phyloP scores from a whole-genome alignment of 148 eudicot species.

The Suaeda aralocaspica region DNA sequence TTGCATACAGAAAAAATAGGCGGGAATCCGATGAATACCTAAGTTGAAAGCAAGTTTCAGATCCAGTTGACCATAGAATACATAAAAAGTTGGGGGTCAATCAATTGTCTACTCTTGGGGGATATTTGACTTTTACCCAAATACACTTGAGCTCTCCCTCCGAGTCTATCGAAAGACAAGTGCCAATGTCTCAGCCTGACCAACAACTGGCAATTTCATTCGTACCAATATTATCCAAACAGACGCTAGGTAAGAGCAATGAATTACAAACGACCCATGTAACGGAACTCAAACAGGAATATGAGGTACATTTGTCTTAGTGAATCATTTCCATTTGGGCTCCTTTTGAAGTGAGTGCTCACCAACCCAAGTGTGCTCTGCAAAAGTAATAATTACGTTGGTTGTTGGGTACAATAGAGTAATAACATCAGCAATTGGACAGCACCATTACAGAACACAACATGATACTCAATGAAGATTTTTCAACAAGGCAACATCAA shows the following conservation, averaged over 20 bases:
- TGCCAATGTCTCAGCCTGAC: neutral
- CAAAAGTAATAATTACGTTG: neutral
- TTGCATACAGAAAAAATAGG: neutral
- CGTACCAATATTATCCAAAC: neutral
- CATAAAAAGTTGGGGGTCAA: neutral
- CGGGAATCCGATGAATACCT: neutral
- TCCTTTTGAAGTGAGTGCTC: conserved; percentile 75
- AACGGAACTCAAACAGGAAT: conserved; percentile 90
- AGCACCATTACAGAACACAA: neutral
- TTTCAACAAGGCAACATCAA: neutral
- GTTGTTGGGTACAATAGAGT: neutral
- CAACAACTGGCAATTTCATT: neutral
- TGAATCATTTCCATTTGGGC: conserved; percentile 92
- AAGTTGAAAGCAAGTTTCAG: neutral
- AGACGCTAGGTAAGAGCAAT: neutral
- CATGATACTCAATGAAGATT: neutral
- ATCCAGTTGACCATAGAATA: neutral
- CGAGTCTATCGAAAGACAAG: conserved; percentile 62
- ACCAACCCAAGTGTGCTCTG: conserved; percentile 99
- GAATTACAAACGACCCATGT: conserved; percentile 53
- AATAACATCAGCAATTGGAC: conserved; percentile 10
- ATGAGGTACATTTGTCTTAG: conserved; percentile 92
- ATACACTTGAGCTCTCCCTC: conserved; percentile 92
- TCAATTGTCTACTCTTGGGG: conserved; percentile 59
- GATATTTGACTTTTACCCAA: conserved; percentile 64